A percentile compares a stretch with the other conserved stretches of the same genome.
Conservation (phyloP, 257 asterid genomes). For the Nicotiana tomentosiformis region DNA sequence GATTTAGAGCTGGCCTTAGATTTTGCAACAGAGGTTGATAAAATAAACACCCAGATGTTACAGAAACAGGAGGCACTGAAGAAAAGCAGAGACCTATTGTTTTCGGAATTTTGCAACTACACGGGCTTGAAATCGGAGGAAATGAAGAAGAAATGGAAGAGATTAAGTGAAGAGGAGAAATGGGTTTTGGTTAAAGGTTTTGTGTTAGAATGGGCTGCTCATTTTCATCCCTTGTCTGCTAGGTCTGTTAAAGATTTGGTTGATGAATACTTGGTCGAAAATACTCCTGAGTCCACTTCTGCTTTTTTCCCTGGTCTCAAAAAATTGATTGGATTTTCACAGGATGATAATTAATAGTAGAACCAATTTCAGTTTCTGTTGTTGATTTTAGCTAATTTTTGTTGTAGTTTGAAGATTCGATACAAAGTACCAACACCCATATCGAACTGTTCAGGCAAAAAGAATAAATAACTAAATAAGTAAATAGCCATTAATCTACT, state of each 20-base stretch:
- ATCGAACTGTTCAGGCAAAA: too few species aligned
- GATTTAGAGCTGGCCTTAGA: conserved; percentile 48
- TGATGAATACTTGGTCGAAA: conserved; percentile 41
- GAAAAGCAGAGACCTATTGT: conserved; percentile 62
- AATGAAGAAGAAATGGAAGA: conserved; percentile 51
- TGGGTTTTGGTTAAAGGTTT: conserved; percentile 45
- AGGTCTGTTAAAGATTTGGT: conserved; percentile 60
- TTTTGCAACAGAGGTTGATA: conserved; percentile 37
- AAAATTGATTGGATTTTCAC: conserved; percentile 43
- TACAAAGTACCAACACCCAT: not conserved
- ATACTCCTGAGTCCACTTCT: not conserved
- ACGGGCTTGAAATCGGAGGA: conserved; percentile 48
- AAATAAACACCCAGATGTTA: conserved; percentile 24
- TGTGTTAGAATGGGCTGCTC: conserved; percentile 60
- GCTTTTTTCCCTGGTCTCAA: conserved; percentile 31
- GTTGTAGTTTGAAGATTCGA: not conserved
- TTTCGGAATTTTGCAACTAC: conserved; percentile 49
- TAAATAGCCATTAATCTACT: too few species aligned
- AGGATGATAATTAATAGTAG: conserved; percentile 17
- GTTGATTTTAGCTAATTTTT: not conserved
- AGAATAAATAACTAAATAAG: too few species aligned
- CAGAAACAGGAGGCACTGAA: conserved; percentile 54
- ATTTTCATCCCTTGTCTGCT: conserved; percentile 72
- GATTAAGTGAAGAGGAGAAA: conserved; percentile 50
- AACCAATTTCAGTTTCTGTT: not conserved